Conservation (phyloP, 495 filamentous ascomycete genomes). For the Trichoderma gamsii region DNA sequence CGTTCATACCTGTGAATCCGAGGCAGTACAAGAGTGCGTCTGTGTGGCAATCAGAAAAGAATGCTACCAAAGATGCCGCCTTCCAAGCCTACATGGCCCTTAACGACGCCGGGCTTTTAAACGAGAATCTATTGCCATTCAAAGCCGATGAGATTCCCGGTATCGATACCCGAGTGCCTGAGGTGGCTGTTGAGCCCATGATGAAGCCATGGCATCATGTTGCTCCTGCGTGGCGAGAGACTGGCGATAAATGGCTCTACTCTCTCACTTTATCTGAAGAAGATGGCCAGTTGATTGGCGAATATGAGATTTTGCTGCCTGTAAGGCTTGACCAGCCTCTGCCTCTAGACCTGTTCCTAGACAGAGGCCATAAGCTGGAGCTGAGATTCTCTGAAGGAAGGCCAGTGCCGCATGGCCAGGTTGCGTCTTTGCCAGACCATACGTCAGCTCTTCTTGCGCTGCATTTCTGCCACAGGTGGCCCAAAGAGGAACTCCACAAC, state of each 20-base stretch:
- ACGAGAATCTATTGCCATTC: conserved; percentile 70
- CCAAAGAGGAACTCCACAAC: background rate
- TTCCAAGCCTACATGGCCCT: conserved; percentile 74
- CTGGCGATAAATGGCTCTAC: conserved; percentile 24
- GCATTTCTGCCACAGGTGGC: conserved; percentile 40
- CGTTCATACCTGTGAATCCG: conserved; percentile 57
- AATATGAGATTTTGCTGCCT: conserved; percentile 45
- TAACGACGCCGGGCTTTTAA: conserved; percentile 63
- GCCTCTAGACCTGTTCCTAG: conserved; percentile 47
- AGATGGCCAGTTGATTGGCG: conserved; percentile 25
- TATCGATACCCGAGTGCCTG: conserved; percentile 40
- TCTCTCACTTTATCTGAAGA: conserved; percentile 30
- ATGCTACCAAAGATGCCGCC: conserved; percentile 74
- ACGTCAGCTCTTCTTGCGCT: conserved; percentile 45
- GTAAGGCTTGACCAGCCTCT: conserved; percentile 34
- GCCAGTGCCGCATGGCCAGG: conserved; percentile 12
- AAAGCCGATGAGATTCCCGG: conserved; percentile 32
- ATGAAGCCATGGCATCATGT: conserved; percentile 62
- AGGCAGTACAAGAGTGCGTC: conserved; percentile 45
- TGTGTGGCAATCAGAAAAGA: conserved; percentile 65
- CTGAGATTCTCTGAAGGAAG: conserved; percentile 21
- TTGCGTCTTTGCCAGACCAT: conserved; percentile 31
- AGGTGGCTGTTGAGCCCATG: conserved; percentile 48
- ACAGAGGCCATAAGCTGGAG: conserved; percentile 34
- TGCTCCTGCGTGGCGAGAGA: conserved; percentile 47